Conservation (phyloP, 106 monocot species). For the Allium fistulosum region DNA sequence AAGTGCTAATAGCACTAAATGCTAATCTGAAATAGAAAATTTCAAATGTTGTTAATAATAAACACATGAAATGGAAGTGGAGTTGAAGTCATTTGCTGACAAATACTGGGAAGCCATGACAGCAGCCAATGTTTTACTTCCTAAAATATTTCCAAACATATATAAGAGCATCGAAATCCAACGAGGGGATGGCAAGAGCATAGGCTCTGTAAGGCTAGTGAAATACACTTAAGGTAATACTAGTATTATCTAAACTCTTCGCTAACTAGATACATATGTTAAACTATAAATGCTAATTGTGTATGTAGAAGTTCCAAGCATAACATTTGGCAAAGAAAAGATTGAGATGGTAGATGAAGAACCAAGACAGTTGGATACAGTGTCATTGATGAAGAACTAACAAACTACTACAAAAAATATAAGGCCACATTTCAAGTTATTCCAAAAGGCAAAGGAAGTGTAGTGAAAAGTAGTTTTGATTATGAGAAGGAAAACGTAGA, state of each 20-base stretch:
- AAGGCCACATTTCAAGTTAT: constrained; percentile 25
- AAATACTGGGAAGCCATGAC: no score
- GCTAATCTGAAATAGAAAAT: no score
- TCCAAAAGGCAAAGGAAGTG: constrained; percentile 25
- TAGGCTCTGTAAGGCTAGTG: no score
- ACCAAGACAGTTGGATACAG: constrained; percentile 2
- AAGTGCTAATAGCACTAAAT: no score
- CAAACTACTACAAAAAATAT: constrained; percentile 25
- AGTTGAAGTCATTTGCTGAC: no score
- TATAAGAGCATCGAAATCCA: no score
- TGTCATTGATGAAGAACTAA: constrained; percentile 2
- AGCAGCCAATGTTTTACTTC: no score
- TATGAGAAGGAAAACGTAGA: constrained; percentile 40
- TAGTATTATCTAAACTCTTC: neutral
- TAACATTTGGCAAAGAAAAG: neutral
- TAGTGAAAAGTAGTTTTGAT: constrained; percentile 38
- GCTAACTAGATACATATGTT: neutral
- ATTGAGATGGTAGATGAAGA: neutral
- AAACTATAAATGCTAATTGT: neutral
- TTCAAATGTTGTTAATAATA: no score
- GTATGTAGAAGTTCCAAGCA: neutral
- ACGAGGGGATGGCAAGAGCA: no score
- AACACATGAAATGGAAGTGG: no score
- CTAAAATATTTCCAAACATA: no score
- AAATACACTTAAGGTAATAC: no score